These are phyloP conservation scores for Talaromyces verruculosus DNA, from an alignment of 2,329 filamentous ascomycete species.

Conservation along the genomic window DNA sequence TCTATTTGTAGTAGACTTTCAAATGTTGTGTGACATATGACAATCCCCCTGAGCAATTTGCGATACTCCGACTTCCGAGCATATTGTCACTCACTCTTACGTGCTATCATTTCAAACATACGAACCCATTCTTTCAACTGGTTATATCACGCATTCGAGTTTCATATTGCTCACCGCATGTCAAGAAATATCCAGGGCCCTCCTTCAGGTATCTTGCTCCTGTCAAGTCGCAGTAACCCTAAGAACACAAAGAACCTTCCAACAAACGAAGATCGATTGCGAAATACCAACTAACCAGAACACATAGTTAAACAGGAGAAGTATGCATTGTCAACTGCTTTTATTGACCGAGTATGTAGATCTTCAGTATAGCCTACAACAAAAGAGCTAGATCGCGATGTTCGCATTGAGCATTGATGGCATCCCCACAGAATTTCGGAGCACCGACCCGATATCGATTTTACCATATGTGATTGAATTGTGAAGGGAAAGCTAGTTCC, in stretches of 20 bases:
- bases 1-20: neutral
- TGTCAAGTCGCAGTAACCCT: neutral
- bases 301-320: neutral
- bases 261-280: neutral
- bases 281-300: neutral
- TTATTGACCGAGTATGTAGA: neutral
- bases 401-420: neutral
- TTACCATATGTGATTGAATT: neutral
- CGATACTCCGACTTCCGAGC: conserved; percentile 8
- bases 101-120: neutral
- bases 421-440: conserved; percentile 5
- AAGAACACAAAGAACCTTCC: neutral
- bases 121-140: neutral
- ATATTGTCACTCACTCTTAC: neutral
- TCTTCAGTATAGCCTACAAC: neutral
- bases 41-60: neutral
- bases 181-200: too few relatives aligned
- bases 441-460: conserved; percentile 3
- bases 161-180: neutral
- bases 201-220: neutral
- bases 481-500: neutral
- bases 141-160: neutral
- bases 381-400: neutral
- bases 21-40: neutral
- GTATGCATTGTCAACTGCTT: neutral